Percentiles rank a stretch among this genome's conserved stretches.
These are phyloP conservation scores for Prinsepia uniflora DNA, from an alignment of 306 rosid genomes.

Conservation along the genomic window DNA sequence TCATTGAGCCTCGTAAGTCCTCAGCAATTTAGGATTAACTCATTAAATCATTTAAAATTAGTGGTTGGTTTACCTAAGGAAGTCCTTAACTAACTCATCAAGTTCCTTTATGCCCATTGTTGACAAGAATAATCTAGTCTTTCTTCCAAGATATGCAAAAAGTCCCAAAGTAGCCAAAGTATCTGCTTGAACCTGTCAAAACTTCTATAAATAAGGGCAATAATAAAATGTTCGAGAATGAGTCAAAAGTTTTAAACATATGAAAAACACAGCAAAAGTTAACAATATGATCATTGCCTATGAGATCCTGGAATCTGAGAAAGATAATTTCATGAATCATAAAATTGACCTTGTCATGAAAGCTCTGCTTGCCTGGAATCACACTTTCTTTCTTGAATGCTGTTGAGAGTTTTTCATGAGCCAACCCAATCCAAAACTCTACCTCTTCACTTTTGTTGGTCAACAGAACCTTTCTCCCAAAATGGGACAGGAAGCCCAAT, in stretches of 20 bases:
- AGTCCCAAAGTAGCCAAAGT: conserved; percentile 57
- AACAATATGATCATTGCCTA: conserved; percentile 9
- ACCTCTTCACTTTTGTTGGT: conserved; percentile 54
- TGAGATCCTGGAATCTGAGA: conserved; percentile 1
- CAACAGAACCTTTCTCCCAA: conserved; percentile 53
- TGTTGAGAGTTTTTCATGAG: conserved; percentile 46
- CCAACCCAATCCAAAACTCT: conserved; percentile 72
- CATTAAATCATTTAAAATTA: no score
- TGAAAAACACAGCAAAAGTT: neutral
- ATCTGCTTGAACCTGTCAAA: conserved; percentile 47
- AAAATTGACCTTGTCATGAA: conserved; percentile 45
- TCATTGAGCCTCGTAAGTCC: conserved; percentile 13
- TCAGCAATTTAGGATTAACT: conserved; percentile 11
- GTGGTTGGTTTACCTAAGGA: conserved; percentile 44
- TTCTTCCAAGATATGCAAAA: conserved; percentile 68
- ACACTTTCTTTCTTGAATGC: conserved; percentile 43
- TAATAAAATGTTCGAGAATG: conserved; percentile 7
- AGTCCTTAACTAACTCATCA: conserved; percentile 59
- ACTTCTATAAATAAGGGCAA: conserved; percentile 18
- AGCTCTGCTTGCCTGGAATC: conserved; percentile 31
- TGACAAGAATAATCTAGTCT: conserved; percentile 61
- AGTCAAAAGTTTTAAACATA: conserved; percentile 4
- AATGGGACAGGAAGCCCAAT: conserved; percentile 48
- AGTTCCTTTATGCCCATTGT: conserved; percentile 58
- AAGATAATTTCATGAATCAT: conserved; percentile 20